Percentiles rank a stretch among this genome's conserved stretches.
phyloP scores from a whole-genome alignment of 1,284 basidiomycete species.

The Trichosporon inkin region DNA sequence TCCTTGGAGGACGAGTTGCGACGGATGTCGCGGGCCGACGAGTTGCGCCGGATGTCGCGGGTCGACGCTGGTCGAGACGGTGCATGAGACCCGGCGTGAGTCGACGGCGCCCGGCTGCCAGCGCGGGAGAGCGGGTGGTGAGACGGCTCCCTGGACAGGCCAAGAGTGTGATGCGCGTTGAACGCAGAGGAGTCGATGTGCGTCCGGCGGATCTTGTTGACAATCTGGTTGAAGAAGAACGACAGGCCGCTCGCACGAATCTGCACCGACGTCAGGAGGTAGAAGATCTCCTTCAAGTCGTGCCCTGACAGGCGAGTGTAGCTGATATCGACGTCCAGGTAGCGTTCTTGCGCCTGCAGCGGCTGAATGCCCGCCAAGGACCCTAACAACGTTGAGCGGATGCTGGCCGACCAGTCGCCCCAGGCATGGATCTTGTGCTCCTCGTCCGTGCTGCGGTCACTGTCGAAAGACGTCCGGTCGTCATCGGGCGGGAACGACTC shows the following conservation, averaged over 20 bases:
- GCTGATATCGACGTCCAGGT: conserved; percentile 45
- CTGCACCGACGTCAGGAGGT: conserved; percentile 38
- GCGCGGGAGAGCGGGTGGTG: not conserved
- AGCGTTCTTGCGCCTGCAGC: conserved; percentile 40
- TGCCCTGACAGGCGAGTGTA: conserved; percentile 41
- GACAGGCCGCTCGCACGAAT: conserved; percentile 45
- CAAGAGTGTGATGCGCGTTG: conserved; percentile 13
- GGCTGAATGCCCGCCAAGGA: conserved; percentile 41
- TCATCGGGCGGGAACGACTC: not conserved
- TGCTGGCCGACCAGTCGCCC: conserved; percentile 33
- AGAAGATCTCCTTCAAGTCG: conserved; percentile 42
- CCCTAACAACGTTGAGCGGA: conserved; percentile 34
- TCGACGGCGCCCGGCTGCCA: conserved; percentile 24
- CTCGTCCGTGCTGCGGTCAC: not conserved
- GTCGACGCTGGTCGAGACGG: conserved; percentile 9
- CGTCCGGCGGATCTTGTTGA: conserved; percentile 39
- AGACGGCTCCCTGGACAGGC: not conserved
- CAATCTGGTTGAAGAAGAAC: conserved; percentile 49
- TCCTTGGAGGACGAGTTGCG: not conserved
- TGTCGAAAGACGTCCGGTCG: conserved; percentile 8
- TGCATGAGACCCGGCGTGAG: not conserved
- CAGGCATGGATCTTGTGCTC: conserved; percentile 32
- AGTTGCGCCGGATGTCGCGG: not conserved
- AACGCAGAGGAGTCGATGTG: conserved; percentile 47
- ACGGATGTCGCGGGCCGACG: not conserved